phyloP scores from a whole-genome alignment of 1,284 basidiomycete genomes.

The Apiotrichum mycotoxinovorans region DNA sequence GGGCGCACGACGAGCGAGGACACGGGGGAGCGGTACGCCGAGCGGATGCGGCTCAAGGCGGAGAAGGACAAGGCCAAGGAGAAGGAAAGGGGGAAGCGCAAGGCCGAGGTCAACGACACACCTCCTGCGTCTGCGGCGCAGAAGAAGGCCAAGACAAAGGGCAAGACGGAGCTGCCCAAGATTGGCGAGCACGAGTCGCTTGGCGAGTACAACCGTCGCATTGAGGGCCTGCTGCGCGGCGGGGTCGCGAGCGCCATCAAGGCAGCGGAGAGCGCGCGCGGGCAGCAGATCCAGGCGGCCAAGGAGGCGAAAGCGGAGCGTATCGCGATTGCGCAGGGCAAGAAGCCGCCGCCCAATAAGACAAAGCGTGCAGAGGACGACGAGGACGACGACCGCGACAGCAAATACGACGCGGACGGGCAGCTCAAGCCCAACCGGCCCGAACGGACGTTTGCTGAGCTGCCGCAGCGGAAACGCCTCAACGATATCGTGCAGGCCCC shows the following conservation, averaged over 20 bases:
- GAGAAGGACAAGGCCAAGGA: not conserved
- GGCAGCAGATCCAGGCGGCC: slow-evolving; percentile 23
- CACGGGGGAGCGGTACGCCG: slow-evolving; percentile 30
- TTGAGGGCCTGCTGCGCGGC: slow-evolving; percentile 41
- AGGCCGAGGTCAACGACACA: slow-evolving; percentile 1
- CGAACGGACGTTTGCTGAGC: slow-evolving; percentile 12
- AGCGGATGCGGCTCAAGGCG: slow-evolving; percentile 5
- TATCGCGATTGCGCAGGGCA: slow-evolving; percentile 15
- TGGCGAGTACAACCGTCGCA: slow-evolving; percentile 46
- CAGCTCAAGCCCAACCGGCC: slow-evolving; percentile 7
- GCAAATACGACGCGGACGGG: not conserved
- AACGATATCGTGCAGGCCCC: slow-evolving; percentile 32
- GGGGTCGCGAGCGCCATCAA: slow-evolving; percentile 46
- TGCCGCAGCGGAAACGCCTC: slow-evolving; percentile 14
- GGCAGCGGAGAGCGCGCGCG: slow-evolving; percentile 30
- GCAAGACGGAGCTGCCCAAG: slow-evolving; percentile 20
- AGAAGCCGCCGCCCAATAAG: slow-evolving; percentile 16
- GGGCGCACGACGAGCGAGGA: slow-evolving; percentile 39
- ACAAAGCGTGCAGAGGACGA: not conserved
- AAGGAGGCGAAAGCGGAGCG: slow-evolving; percentile 28
- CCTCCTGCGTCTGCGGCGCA: not conserved
- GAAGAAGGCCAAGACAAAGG: slow-evolving; percentile 1
- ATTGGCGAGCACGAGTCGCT: slow-evolving; percentile 30
- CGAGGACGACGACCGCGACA: slow-evolving; percentile 2
- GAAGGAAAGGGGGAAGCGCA: not conserved